Evolutionary conservation across 2,329 filamentous ascomycete species (phyloP).

Genomic region (Paecilomyces formosus): DNA sequence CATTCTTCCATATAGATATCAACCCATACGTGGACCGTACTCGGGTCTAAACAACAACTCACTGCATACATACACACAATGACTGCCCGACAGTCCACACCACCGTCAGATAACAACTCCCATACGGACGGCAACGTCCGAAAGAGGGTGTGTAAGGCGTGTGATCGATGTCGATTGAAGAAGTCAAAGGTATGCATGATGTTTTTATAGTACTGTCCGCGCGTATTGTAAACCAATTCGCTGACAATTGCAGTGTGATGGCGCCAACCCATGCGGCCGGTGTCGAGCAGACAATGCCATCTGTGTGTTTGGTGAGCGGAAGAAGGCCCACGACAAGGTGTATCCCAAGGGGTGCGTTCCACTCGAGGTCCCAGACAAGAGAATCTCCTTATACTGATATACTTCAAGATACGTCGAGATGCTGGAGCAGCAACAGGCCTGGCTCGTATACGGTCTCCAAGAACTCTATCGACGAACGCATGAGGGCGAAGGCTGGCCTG

Average conservation of each 20-base stretch:
- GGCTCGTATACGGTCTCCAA: conserved; percentile 54
- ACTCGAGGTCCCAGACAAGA: not conserved
- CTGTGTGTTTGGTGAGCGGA: conserved; percentile 58
- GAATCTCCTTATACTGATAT: not conserved
- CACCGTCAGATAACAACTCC: conserved; percentile 28
- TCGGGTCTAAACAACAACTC: not conserved
- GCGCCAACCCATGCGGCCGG: conserved; percentile 52
- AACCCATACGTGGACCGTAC: not conserved
- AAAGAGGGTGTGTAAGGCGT: conserved; percentile 60
- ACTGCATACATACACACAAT: conserved; percentile 15
- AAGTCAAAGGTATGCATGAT: conserved; percentile 54
- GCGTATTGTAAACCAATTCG: not conserved
- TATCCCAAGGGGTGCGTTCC: conserved; percentile 57
- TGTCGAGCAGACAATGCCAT: conserved; percentile 59
- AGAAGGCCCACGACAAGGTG: conserved; percentile 60
- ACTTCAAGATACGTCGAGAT: conserved; percentile 52
- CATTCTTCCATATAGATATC: not conserved
- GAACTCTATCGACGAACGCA: conserved; percentile 51
- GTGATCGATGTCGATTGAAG: conserved; percentile 58
- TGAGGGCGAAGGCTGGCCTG: conserved; percentile 49
- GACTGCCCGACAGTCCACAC: conserved; percentile 33
- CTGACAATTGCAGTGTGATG: conserved; percentile 46
- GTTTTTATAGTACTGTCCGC: not conserved
- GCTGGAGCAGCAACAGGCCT: conserved; percentile 58
- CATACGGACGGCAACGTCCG: conserved; percentile 42